Evolutionary conservation across 257 asterid genomes (phyloP).

Genomic region (Nicotiana attenuata): DNA sequence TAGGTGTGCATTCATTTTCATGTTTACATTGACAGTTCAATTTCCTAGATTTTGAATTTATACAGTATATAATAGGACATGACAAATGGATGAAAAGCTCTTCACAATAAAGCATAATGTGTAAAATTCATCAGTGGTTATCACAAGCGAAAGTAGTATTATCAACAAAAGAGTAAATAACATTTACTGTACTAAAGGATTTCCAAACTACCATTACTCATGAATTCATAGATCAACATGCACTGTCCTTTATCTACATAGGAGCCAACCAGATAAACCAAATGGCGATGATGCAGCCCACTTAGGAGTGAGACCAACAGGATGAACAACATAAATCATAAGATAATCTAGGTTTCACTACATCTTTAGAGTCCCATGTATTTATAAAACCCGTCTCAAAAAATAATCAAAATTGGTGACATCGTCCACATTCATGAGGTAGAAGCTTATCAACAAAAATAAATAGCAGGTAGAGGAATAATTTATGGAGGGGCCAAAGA

Average conservation of each 20-base stretch:
- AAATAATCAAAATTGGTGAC: no score
- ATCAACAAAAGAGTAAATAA: not conserved
- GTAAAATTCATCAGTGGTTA: not conserved
- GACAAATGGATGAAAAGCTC: no score
- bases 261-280: constrained; percentile 88
- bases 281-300: constrained; percentile 80
- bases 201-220: constrained; percentile 94
- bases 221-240: constrained; percentile 77
- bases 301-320: constrained; percentile 84
- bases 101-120: no score
- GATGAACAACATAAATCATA: not conserved
- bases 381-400: no score
- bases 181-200: constrained; percentile 68
- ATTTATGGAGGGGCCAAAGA: not conserved
- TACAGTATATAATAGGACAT: no score
- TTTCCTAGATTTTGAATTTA: no score
- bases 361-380: no score
- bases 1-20: no score
- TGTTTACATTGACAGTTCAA: no score
- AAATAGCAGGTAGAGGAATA: not conserved
- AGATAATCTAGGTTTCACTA: no score
- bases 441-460: not conserved
- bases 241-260: constrained; percentile 84
- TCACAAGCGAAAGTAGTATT: no score
- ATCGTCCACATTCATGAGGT: not conserved